Conservation (phyloP, 2,329 filamentous ascomycete genomes). For the Colletotrichum lupini region DNA sequence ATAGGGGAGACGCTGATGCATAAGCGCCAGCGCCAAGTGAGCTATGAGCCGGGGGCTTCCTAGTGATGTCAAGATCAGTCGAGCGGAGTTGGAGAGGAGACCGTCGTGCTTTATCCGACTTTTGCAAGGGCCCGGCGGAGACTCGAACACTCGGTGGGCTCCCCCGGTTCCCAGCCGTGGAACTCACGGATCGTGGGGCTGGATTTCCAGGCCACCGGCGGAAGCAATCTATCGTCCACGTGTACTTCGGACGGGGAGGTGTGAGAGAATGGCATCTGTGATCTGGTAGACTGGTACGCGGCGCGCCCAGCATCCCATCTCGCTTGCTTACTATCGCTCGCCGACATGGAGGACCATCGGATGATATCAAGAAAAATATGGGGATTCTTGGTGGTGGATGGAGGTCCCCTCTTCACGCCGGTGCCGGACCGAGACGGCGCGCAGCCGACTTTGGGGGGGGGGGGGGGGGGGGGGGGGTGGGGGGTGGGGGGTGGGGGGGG, state of each 20-base stretch:
- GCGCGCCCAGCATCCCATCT: conserved; percentile 5
- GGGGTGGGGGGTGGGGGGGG: not conserved
- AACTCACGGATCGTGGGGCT: conserved; percentile 21
- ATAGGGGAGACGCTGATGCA: conserved; percentile 15
- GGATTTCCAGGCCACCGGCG: conserved; percentile 21
- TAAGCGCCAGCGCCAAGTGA: conserved; percentile 26
- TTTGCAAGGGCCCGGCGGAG: not conserved
- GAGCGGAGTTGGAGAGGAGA: conserved; percentile 25
- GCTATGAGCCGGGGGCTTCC: conserved; percentile 15
- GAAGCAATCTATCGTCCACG: conserved; percentile 28
- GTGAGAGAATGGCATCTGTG: not conserved
- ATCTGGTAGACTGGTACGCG: not conserved
- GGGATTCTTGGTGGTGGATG: not conserved
- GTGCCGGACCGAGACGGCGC: conserved; percentile 20
- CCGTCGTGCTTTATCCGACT: conserved; percentile 19
- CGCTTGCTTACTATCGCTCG: not conserved
- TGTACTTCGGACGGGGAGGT: conserved; percentile 9
- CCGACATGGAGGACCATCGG: not conserved
- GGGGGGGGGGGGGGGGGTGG: not conserved
- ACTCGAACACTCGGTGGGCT: not conserved
- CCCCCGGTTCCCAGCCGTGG: conserved; percentile 12
- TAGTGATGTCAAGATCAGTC: conserved; percentile 33
- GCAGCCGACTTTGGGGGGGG: not conserved
- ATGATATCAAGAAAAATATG: not conserved
- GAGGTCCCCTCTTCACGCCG: conserved; percentile 3